Conservation (phyloP, 2,329 filamentous ascomycete genomes). For the Xylogone sp. region DNA sequence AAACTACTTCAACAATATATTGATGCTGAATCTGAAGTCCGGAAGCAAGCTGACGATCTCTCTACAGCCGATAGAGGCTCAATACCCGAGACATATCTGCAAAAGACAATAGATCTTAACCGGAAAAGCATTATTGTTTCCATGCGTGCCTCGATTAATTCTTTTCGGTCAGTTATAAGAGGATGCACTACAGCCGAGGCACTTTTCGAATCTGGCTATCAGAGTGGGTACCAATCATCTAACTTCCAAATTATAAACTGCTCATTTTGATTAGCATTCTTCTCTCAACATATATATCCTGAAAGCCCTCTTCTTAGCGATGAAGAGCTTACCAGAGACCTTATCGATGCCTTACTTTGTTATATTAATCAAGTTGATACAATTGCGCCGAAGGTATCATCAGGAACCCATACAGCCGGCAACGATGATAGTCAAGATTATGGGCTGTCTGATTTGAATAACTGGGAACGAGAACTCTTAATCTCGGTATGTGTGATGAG, state of each 20-base stretch:
- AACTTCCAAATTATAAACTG: neutral
- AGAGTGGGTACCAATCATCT: neutral
- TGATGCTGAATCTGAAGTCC: conserved; percentile 15
- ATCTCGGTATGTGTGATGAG: neutral
- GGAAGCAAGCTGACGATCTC: conserved; percentile 16
- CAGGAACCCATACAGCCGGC: neutral
- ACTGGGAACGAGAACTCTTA: neutral
- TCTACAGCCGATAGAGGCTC: conserved; percentile 1
- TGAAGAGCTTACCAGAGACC: neutral
- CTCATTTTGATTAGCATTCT: neutral
- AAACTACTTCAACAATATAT: conserved; percentile 55
- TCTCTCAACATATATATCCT: neutral
- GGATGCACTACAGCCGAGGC: neutral
- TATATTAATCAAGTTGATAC: neutral
- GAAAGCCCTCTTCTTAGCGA: neutral
- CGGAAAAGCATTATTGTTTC: conserved; percentile 15
- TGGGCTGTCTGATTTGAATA: neutral
- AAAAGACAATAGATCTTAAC: conserved; percentile 12
- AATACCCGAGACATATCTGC: conserved; percentile 10
- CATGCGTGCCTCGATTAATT: neutral
- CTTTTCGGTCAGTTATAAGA: neutral
- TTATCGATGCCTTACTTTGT: neutral
- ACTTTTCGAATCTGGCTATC: neutral
- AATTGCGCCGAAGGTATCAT: neutral
- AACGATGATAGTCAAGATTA: neutral